A percentile compares a stretch with the other conserved stretches of the same genome.
These are phyloP conservation scores for Chenopodium berlandieri DNA, from an alignment of 148 eudicot species.

Conservation along the genomic window DNA sequence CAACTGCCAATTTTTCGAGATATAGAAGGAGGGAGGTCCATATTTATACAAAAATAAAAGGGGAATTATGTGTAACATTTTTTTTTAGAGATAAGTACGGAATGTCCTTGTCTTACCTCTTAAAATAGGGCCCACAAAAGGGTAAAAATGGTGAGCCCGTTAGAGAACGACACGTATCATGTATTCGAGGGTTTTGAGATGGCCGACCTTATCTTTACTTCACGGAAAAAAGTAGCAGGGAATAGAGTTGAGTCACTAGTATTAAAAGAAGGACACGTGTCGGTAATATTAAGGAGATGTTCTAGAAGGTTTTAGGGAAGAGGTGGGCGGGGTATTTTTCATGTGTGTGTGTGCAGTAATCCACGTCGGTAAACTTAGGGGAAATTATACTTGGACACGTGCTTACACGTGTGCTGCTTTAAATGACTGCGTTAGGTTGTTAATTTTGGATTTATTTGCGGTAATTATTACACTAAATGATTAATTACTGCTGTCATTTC, in stretches of 20 bases:
- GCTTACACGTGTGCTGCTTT: conserved; percentile 23
- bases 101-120: conserved; percentile 29
- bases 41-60: conserved; percentile 28
- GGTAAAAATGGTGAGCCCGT: conserved; percentile 6
- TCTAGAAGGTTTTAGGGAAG: conserved; percentile 17
- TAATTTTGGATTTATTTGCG: not conserved
- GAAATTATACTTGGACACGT: conserved; percentile 16
- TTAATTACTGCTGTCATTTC: too few species aligned
- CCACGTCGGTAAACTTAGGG: conserved; percentile 21
- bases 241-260: conserved; percentile 26
- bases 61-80: not conserved
- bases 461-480: too few species aligned
- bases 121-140: conserved; percentile 19
- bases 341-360: conserved; percentile 23
- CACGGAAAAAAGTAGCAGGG: not conserved
- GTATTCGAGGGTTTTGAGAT: not conserved
- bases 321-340: conserved; percentile 10
- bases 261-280: conserved; percentile 28
- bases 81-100: conserved; percentile 31
- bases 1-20: conserved; percentile 17
- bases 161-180: conserved; percentile 27
- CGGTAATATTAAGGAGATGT: not conserved
- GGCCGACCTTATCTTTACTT: conserved; percentile 33
- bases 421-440: not conserved
- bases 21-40: not conserved